Evolutionary conservation across 352 stramenopile species (phyloP).

Genomic region (Proteromonas lacertae): DNA sequence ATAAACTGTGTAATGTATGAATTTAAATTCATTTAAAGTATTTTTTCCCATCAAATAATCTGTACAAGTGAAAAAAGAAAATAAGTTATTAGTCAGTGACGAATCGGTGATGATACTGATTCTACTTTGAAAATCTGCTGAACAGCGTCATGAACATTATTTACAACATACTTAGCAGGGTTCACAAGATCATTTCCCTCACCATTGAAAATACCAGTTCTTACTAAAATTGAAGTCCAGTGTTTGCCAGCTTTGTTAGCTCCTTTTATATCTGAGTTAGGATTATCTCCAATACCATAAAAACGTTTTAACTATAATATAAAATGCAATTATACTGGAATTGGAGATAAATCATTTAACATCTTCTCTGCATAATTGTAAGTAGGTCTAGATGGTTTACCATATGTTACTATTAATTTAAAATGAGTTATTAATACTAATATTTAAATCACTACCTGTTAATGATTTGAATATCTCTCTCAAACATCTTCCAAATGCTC

Average conservation of each 20-base stretch:
- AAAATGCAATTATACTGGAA: neutral
- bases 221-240: neutral
- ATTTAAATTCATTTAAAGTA: too few relatives aligned
- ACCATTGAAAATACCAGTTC: neutral
- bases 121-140: neutral
- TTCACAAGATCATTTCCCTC: neutral
- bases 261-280: neutral
- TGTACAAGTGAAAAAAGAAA: too few relatives aligned
- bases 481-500: neutral
- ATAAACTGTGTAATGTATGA: too few relatives aligned
- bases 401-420: too few relatives aligned
- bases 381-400: neutral
- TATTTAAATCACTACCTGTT: neutral
- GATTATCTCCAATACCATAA: constrained; percentile 1
- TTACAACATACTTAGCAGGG: neutral
- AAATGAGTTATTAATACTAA: too few relatives aligned
- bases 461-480: neutral
- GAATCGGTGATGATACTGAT: neutral
- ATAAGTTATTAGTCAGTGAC: too few relatives aligned
- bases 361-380: neutral
- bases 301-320: neutral
- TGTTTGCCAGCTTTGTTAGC: neutral
- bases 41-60: too few relatives aligned
- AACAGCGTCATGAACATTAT: neutral
- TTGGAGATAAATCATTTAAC: neutral